phyloP scores from a whole-genome alignment of 1,139 yeast species.

The Yamadazyma sp. region DNA sequence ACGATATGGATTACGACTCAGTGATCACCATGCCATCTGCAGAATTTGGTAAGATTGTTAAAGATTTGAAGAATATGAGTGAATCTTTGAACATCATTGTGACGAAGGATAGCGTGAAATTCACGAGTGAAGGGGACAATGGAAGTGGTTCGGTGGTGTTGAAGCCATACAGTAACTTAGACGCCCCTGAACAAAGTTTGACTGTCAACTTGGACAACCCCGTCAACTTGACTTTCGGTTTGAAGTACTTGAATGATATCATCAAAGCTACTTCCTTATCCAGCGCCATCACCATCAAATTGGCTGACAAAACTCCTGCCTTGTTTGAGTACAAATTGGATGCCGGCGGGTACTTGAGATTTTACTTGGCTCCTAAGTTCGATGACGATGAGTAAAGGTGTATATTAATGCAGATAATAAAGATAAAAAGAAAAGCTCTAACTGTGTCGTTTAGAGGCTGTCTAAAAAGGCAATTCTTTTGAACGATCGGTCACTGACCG shows the following conservation, averaged over 20 bases:
- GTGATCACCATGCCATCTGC: conserved; percentile 83
- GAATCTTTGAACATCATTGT: conserved; percentile 86
- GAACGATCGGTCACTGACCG: conserved; percentile 30
- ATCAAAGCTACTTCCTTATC: conserved; percentile 88
- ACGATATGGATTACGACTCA: conserved; percentile 89
- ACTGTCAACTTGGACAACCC: conserved; percentile 82
- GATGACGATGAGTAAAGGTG: conserved; percentile 69
- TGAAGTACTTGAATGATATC: conserved; percentile 85
- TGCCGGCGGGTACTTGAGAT: conserved; percentile 86
- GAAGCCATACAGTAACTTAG: conserved; percentile 81
- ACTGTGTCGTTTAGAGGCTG: not conserved
- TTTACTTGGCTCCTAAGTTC: conserved; percentile 96
- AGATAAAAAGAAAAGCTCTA: not conserved
- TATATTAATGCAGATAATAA: conserved; percentile 1
- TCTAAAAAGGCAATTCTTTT: conserved; percentile 33
- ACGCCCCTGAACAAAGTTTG: conserved; percentile 73
- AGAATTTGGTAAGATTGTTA: conserved; percentile 86
- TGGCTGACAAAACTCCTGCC: conserved; percentile 92
- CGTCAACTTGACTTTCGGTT: conserved; percentile 85
- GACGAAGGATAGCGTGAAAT: conserved; percentile 90
- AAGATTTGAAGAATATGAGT: conserved; percentile 82
- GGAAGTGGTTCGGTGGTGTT: conserved; percentile 87
- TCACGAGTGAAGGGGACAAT: conserved; percentile 87
- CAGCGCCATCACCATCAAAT: conserved; percentile 72
- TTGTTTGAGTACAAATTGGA: conserved; percentile 89